These are phyloP conservation scores for Botrytis pseudocinerea DNA, from an alignment of 2,329 filamentous ascomycete genomes.

Conservation along the genomic window DNA sequence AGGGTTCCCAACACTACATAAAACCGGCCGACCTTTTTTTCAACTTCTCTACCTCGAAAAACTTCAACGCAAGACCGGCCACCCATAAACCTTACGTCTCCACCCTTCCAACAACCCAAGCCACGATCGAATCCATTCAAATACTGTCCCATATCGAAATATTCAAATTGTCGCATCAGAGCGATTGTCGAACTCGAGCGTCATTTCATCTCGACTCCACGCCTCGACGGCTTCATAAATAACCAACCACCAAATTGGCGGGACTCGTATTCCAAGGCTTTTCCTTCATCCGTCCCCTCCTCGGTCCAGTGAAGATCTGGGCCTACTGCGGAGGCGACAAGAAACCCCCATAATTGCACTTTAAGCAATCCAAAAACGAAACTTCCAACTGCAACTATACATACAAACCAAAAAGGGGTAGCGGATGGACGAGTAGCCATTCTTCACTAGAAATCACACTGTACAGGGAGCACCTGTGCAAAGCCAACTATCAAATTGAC, in stretches of 20 bases:
- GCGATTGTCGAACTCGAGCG: not conserved
- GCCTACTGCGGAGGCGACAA: constrained; percentile 96
- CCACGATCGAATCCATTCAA: constrained; percentile 7
- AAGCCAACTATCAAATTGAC: constrained; percentile 51
- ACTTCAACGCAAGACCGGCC: constrained; percentile 1
- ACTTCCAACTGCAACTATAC: constrained; percentile 25
- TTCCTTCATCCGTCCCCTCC: constrained; percentile 82
- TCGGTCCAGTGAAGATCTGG: constrained; percentile 81
- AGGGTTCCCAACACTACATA: not conserved
- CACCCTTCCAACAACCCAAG: constrained; percentile 5
- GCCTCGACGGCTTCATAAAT: constrained; percentile 39
- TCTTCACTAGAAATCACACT: constrained; percentile 27
- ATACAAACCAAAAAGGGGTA: constrained; percentile 24
- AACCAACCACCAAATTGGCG: constrained; percentile 85
- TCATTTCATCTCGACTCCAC: constrained; percentile 22
- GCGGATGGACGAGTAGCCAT: constrained; percentile 31
- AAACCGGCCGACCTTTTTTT: not conserved
- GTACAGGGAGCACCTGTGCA: constrained; percentile 43
- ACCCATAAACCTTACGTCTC: not conserved
- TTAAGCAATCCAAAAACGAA: constrained; percentile 18
- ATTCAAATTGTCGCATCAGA: not conserved
- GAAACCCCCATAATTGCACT: constrained; percentile 88
- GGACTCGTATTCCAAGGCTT: constrained; percentile 70
- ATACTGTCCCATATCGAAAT: constrained; percentile 5
- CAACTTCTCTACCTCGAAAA: not conserved